These are phyloP conservation scores for Cryphonectria parasitica DNA, from an alignment of 2,329 filamentous ascomycete species.

Conservation along the genomic window DNA sequence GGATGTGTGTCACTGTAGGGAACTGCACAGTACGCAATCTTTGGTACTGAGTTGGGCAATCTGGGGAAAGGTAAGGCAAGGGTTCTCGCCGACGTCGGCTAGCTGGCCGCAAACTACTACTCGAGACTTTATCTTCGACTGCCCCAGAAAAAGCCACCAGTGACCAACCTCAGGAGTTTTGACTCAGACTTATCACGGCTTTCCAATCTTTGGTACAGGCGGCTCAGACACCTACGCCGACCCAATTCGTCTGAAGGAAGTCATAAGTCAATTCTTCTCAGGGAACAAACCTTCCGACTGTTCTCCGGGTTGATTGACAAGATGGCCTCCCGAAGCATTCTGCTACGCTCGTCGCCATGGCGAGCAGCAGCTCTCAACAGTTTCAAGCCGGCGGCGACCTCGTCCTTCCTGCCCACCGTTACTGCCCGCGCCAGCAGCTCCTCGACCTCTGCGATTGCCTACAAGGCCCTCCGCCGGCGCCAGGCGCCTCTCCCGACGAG, in stretches of 20 bases:
- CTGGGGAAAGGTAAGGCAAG: constrained; percentile 9
- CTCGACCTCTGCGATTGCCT: constrained; percentile 91
- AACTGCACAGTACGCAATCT: not conserved
- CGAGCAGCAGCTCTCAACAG: constrained; percentile 32
- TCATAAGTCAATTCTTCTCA: constrained; percentile 26
- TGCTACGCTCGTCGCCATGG: constrained; percentile 30
- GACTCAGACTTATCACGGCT: constrained; percentile 21
- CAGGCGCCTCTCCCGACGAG: constrained; percentile 82
- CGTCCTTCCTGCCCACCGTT: constrained; percentile 31
- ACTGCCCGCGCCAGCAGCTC: constrained; percentile 54
- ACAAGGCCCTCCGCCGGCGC: constrained; percentile 94
- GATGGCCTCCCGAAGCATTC: constrained; percentile 29
- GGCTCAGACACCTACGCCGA: not conserved
- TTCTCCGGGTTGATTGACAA: constrained; percentile 27
- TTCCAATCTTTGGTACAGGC: constrained; percentile 1
- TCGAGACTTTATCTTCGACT: constrained; percentile 1
- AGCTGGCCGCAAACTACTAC: constrained; percentile 6
- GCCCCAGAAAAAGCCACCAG: not conserved
- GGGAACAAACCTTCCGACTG: constrained; percentile 5
- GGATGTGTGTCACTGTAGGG: not conserved
- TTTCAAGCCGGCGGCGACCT: constrained; percentile 35
- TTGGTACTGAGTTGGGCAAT: not conserved
- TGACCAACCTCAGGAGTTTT: constrained; percentile 12
- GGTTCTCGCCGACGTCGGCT: constrained; percentile 12
- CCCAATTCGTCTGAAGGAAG: constrained; percentile 18